phyloP scores from a whole-genome alignment of 257 asterid species.

The Solanum raphanifolium region DNA sequence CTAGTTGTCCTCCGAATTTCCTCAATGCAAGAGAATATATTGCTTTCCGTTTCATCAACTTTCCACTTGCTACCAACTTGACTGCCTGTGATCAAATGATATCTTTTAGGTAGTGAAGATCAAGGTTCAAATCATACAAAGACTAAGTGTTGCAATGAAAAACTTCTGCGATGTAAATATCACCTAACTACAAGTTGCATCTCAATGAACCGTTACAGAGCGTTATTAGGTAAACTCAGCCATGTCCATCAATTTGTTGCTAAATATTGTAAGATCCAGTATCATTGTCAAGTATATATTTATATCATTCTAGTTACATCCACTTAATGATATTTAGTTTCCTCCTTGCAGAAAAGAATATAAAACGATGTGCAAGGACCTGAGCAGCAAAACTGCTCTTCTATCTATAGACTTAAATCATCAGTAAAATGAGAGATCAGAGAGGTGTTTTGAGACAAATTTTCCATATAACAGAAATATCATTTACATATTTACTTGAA shows the following conservation, averaged over 20 bases:
- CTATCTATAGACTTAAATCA: not conserved
- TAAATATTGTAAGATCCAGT: not conserved
- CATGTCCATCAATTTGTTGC: slow-evolving; percentile 24
- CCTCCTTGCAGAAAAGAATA: not conserved
- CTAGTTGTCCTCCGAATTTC: slow-evolving; percentile 51
- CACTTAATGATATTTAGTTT: not conserved
- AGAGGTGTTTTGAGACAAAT: not conserved
- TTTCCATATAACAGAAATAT: not conserved
- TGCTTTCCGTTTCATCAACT: slow-evolving; percentile 45
- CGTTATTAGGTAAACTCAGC: not conserved
- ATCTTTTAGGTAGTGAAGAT: not conserved
- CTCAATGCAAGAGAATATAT: slow-evolving; percentile 62
- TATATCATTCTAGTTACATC: not conserved
- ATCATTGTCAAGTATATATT: not conserved
- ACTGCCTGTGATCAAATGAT: slow-evolving; percentile 58
- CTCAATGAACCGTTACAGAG: not conserved
- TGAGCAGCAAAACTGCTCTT: not conserved
- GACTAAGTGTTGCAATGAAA: not conserved
- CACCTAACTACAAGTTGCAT: not conserved
- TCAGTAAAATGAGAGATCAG: not conserved
- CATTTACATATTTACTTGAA: not conserved
- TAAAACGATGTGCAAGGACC: not conserved
- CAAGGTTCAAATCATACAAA: not conserved
- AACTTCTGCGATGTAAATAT: not conserved
- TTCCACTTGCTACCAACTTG: slow-evolving; percentile 74